phyloP scores from a whole-genome alignment of 768 basidiomycete species.

The Pilatotrama ljubarskyi region DNA sequence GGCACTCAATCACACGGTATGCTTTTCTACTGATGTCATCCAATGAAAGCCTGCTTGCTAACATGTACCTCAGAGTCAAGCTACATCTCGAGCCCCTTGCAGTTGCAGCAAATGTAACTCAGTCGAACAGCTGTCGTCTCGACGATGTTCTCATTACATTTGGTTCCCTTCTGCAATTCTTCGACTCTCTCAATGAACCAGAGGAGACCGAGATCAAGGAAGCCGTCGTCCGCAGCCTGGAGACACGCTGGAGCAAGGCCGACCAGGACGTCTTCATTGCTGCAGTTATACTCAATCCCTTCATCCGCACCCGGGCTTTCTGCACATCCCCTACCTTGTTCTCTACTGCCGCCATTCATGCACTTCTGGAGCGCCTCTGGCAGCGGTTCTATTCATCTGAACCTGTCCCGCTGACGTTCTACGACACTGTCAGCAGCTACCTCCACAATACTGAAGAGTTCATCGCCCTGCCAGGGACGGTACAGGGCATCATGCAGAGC shows the following conservation, averaged over 20 bases:
- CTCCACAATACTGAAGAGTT: background rate
- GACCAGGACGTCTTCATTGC: conserved; percentile 29
- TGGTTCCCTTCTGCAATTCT: background rate
- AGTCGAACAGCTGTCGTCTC: background rate
- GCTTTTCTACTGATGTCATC: conserved; percentile 1
- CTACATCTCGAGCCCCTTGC: background rate
- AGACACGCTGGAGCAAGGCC: conserved; percentile 26
- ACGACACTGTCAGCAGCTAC: background rate
- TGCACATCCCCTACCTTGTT: background rate
- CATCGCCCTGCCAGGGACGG: background rate
- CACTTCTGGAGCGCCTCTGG: background rate
- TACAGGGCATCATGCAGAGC: background rate
- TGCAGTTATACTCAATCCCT: background rate
- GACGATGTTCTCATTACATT: background rate
- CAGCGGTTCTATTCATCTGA: background rate
- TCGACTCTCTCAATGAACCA: background rate
- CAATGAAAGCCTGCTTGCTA: background rate
- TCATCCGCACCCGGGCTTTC: background rate
- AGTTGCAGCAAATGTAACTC: background rate
- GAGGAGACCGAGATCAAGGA: background rate
- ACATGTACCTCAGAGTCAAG: background rate
- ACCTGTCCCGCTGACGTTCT: background rate
- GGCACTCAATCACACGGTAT: conserved; percentile 33
- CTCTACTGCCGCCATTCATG: background rate
- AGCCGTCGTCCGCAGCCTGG: conserved; percentile 4